A percentile compares a stretch with the other conserved stretches of the same genome.
These are phyloP conservation scores for Pachyrhizus erosus DNA, from an alignment of 306 rosid species.

Conservation along the genomic window DNA sequence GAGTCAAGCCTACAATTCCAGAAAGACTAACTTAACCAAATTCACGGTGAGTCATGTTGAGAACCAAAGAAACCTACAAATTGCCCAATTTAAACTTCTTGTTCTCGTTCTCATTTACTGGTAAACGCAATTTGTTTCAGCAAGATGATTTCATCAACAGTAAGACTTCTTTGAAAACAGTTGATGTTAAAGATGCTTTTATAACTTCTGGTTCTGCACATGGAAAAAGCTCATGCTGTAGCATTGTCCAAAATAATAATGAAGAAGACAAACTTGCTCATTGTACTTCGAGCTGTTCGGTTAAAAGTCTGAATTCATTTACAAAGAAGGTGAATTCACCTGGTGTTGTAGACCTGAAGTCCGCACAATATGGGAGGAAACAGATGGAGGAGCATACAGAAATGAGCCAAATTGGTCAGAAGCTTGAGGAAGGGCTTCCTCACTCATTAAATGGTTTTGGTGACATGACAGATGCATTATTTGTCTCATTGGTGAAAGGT, in stretches of 20 bases:
- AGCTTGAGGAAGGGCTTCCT: conserved; percentile 43
- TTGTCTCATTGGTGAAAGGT: conserved; percentile 39
- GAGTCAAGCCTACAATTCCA: conserved; percentile 48
- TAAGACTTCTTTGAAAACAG: conserved; percentile 45
- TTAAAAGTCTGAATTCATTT: conserved; percentile 46
- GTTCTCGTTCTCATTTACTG: conserved; percentile 40
- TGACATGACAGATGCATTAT: conserved; percentile 42
- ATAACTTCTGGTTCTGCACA: conserved; percentile 37
- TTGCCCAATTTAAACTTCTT: conserved; percentile 36
- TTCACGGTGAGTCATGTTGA: conserved; percentile 43
- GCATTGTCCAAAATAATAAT: conserved; percentile 44
- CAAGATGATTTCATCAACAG: conserved; percentile 33
- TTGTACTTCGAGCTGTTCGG: conserved; percentile 42
- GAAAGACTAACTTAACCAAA: conserved; percentile 46
- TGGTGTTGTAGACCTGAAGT: conserved; percentile 43
- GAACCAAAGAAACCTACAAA: conserved; percentile 40
- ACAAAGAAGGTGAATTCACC: conserved; percentile 35
- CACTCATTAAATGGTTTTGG: conserved; percentile 46
- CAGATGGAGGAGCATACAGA: conserved; percentile 43
- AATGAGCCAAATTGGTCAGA: conserved; percentile 40
- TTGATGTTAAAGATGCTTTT: conserved; percentile 49
- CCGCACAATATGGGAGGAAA: conserved; percentile 41
- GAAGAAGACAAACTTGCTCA: conserved; percentile 48
- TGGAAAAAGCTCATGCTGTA: conserved; percentile 37
- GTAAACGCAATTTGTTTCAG: conserved; percentile 46